These are phyloP conservation scores for Pleurotus cornucopiae DNA, from an alignment of 768 basidiomycete species.

Conservation along the genomic window DNA sequence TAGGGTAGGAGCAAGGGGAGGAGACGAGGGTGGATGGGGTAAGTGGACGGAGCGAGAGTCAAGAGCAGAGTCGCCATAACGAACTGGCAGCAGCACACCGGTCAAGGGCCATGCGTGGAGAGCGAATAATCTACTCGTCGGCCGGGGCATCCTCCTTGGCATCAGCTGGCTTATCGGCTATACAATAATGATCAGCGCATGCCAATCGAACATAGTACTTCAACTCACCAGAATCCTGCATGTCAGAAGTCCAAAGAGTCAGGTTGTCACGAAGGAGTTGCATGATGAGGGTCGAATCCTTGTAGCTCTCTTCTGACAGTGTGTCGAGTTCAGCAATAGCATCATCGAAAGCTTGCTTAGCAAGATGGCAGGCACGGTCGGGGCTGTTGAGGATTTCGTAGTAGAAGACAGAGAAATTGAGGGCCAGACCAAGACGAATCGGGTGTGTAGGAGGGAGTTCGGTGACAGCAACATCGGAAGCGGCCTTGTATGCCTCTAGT, in stretches of 20 bases:
- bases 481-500: conserved; percentile 95
- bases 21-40: conserved; percentile 22
- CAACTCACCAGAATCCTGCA: conserved; percentile 83
- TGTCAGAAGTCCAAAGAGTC: conserved; percentile 97
- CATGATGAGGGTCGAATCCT: conserved; percentile 97
- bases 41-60: conserved; percentile 18
- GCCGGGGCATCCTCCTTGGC: conserved; percentile 65
- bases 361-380: conserved; percentile 96
- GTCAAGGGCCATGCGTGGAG: not conserved
- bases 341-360: conserved; percentile 98
- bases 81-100: conserved; percentile 10
- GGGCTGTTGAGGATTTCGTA: conserved; percentile 99
- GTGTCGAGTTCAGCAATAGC: conserved; percentile 99
- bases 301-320: conserved; percentile 97
- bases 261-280: conserved; percentile 96
- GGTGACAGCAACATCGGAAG: conserved; percentile 93
- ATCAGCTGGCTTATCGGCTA: conserved; percentile 68
- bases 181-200: conserved; percentile 11
- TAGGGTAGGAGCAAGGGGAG: conserved; percentile 10
- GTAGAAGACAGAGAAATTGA: conserved; percentile 99
- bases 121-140: conserved; percentile 50
- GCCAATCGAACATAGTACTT: not conserved
- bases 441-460: conserved; percentile 96
- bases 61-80: conserved; percentile 18
- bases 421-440: conserved; percentile 95